Base-by-base conservation (phyloP, 208 protist species). In the Lotmaria passim region DNA sequence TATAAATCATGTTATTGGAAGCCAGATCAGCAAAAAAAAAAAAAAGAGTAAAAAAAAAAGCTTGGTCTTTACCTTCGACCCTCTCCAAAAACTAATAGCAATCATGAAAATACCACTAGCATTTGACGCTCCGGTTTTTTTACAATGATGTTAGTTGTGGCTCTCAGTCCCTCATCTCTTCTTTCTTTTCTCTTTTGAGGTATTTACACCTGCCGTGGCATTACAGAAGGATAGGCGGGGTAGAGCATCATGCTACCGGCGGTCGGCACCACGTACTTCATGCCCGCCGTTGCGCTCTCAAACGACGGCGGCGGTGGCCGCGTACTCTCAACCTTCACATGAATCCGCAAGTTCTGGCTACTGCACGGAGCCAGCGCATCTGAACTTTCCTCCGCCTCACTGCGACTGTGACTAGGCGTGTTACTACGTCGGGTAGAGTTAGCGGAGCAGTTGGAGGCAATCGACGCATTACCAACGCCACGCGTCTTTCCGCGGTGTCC, bases 291-390 rank as follows among this genome's bases (percentile, higher is more conserved):
- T 12, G 66, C 66, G n/a, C 19, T 41, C 26, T 72, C 66, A 21
- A 72, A 57, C 23, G 53, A 72, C 31, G 56, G 46, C 23, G 66
- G 66, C 12, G 56, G 46, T n/a, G 66, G 41, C 19, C 44, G 15
- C 33, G 23, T 10, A 7, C 34, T 46, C 65, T 33, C 53, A 5
- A 47, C 46, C 5, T 38, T 24, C 7, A 58, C 59, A 44, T 7
- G 56, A 39, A 72, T 64, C 23, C 11, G 43, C 44, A 63, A 31
- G 7, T 33, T 24, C 11, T 46, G 33, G 3, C 36, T 23, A 36
- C 55, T 60, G 55, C 55, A 60, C 33, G 55, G 55, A 19, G 36
- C 55, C 55, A 60, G 36, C 21, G 38, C 55, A 14, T 47, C 47
- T 2, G 36, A 19, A 23, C n/a, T 47, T 23, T 47, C 36, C 14